Conservation (phyloP, 2,329 filamentous ascomycete species). For the Penicillium vulpinum region DNA sequence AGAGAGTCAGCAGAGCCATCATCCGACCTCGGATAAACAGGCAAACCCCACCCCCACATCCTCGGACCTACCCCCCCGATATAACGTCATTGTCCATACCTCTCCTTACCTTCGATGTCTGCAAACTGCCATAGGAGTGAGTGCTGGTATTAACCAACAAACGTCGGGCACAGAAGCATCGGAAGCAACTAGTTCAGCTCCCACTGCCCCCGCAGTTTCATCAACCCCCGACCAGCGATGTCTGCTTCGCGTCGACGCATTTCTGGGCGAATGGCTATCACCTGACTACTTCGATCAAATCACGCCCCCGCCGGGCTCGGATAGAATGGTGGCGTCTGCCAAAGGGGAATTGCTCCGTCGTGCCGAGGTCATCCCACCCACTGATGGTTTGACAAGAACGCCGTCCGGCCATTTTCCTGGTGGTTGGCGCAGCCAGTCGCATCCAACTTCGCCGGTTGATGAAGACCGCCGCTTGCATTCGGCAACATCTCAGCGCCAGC, state of each 20-base stretch:
- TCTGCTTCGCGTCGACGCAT: slow-evolving; percentile 78
- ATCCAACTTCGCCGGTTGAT: slow-evolving; percentile 24
- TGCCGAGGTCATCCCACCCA: slow-evolving; percentile 62
- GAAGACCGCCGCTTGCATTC: slow-evolving; percentile 23
- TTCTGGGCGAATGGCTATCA: slow-evolving; percentile 92
- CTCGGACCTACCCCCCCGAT: slow-evolving; percentile 17
- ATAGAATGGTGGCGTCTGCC: slow-evolving; percentile 82
- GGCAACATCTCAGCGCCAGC: slow-evolving; percentile 36
- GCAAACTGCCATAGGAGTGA: slow-evolving; percentile 86
- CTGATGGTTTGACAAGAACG: slow-evolving; percentile 40
- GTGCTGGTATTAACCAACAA: slow-evolving; percentile 69
- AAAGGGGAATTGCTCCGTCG: slow-evolving; percentile 82
- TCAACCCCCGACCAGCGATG: slow-evolving; percentile 21
- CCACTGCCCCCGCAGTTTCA: neutral
- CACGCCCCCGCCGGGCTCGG: slow-evolving; percentile 80
- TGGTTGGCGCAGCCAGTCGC: slow-evolving; percentile 53
- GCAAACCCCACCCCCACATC: slow-evolving; percentile 11
- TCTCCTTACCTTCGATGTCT: slow-evolving; percentile 94
- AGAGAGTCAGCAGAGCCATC: neutral
- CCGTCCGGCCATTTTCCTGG: slow-evolving; percentile 54
- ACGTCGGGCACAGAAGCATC: slow-evolving; percentile 22
- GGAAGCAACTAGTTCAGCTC: slow-evolving; percentile 1
- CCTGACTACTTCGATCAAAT: slow-evolving; percentile 93
- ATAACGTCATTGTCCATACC: slow-evolving; percentile 79
- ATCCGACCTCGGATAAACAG: slow-evolving; percentile 10